Evolutionary conservation across 1,139 yeast genomes (phyloP), one percentile per base, ranked within the genome.

Genomic region (Pichia inconspicua): DNA sequence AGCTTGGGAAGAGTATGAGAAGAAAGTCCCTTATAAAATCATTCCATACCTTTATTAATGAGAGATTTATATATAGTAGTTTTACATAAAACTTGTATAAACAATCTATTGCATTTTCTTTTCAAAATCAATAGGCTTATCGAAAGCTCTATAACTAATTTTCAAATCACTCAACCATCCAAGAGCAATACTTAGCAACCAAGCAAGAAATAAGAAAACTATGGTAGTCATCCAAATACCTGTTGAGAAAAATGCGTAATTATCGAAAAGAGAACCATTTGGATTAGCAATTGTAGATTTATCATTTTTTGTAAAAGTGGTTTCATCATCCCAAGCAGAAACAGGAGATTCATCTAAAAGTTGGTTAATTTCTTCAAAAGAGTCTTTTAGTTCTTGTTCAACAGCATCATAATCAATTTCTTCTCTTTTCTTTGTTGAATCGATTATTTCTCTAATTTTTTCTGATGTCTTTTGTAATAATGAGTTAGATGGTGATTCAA

Each of bases 1-100:
- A 53, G 77, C 82, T 42, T 92, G 98, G 98, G 76, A 70, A 47
- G 81, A 83, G 65, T 94, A 92, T 65, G 86, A 85, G 68, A 70
- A 66, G 53, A 64, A 67, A 56, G 99, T 94, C 19, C 96, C 96
- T 19, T 90, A 84, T 66, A 84, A 89, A 64, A 89, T 92, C 55
- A 75, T 92, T 55, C 99, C 99, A 4, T 88, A 82, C 60, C 67
- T 92, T 9, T 92, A 89, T 64, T 92, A 70, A 39, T 22, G 37
- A 30, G 6, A 30, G 12, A 30, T 12, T 14, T 30, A 30, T 15
- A 14, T 37, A 37, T 37, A 37, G 27, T 37, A 19, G 5, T 37
- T 19, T 10, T 10, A 19, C 5, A 37, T 22, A 22, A 4, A 19
- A 3, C 4, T 19, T 37, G 7, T 12, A 9, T 11, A 37, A 22